Evolutionary conservation across 306 rosid genomes (phyloP).

Genomic region (Glycyrrhiza uralensis): DNA sequence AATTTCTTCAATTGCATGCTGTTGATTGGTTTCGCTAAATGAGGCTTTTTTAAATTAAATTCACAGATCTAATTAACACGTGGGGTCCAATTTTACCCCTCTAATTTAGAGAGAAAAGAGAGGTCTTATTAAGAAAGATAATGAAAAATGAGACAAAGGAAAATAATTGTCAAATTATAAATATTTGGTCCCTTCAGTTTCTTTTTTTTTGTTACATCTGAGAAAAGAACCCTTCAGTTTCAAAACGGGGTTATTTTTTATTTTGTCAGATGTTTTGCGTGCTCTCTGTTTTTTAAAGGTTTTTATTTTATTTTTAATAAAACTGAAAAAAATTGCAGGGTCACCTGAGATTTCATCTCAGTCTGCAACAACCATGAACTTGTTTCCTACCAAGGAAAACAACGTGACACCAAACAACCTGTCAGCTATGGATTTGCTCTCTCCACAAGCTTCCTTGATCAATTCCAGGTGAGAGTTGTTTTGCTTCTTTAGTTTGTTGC

Average conservation of each 20-base stretch:
- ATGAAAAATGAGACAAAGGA: not conserved
- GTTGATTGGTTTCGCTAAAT: not conserved
- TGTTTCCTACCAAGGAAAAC: constrained; percentile 53
- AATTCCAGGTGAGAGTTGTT: constrained; percentile 33
- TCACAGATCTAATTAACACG: constrained; percentile 30
- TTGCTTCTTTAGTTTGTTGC: constrained; percentile 18
- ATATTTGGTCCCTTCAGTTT: not conserved
- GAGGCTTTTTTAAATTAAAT: not conserved
- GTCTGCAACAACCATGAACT: constrained; percentile 45
- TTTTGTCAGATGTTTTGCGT: not conserved
- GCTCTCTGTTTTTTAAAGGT: not conserved
- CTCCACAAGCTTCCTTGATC: constrained; percentile 23
- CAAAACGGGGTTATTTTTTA: not conserved
- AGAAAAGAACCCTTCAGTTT: too few species aligned
- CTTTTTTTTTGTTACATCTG: too few species aligned
- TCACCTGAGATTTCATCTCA: constrained; percentile 49
- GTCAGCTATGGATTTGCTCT: constrained; percentile 27
- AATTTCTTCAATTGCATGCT: not conserved
- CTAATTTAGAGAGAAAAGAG: not conserved
- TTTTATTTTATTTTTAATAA: not conserved
- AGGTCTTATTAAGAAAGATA: not conserved
- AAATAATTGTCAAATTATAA: not conserved
- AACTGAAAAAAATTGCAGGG: constrained; percentile 38
- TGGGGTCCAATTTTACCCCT: not conserved
- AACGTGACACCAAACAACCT: constrained; percentile 30